Base-by-base conservation (phyloP, 2,329 filamentous ascomycete species). In the Stromatinia cepivora region DNA sequence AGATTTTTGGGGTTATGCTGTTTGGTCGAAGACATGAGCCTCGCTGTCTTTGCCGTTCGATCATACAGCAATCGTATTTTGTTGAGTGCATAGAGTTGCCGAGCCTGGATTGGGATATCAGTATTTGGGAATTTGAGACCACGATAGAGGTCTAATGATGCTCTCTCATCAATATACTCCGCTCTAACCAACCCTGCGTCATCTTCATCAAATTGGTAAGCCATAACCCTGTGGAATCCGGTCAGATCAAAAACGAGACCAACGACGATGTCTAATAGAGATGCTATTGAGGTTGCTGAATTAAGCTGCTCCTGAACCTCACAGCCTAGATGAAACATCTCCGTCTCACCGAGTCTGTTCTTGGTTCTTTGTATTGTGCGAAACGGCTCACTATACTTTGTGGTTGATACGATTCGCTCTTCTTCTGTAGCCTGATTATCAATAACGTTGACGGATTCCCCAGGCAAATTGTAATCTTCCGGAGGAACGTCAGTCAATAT, bases 211-310 rank as follows among this genome's bases (percentile, higher is more conserved):
- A 97, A 97, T 78, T 97, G 92, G 76, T 97, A 97, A 2, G 97
- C 86, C 92, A 97, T 94, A 59, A 97, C 92, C 15, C 93, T 90
- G 77, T 97, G 93, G 73, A 97, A 97, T 0, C 93, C 93, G 0
- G 93, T 96, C 61, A 97, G 78, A 76, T 97, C 93, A 76, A 95
- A 97, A 52, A 97, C 88, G 7, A 97, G 90, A 0, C 93, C 93
- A 0, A 95, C 91, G 3, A 95, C 80, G 4, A 94, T 88, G 75
- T 95, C 94, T 53, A 97, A 81, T 70, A 97, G 92, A 0, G 79
- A 84, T 1, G 92, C 88, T 1, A 97, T 81, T 69, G 85, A 89
- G 0, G 87, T 83, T 0, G 93, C 92, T 36, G 88, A 86, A 7
- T 91, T 87, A 15, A 97, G 82, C 78, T 97, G 93, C 75, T 97